These are phyloP conservation scores for Pseudogymnoascus sp. DNA, from an alignment of 2,329 filamentous ascomycete species.

Conservation along the genomic window DNA sequence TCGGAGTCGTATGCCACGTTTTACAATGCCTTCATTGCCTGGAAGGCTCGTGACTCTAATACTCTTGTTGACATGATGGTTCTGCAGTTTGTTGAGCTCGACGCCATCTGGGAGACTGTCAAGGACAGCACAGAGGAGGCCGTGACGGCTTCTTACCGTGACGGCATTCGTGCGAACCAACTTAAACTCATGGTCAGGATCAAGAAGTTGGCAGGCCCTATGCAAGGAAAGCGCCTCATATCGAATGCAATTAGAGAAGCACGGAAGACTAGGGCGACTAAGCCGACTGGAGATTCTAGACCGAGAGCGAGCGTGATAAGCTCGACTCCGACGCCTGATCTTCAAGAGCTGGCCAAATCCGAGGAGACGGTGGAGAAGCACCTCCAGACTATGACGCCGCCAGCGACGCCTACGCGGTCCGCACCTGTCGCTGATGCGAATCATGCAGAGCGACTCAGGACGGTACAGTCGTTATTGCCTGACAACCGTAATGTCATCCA, in stretches of 20 bases:
- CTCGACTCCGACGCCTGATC: conserved; percentile 30
- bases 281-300: conserved; percentile 59
- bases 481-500: conserved; percentile 69
- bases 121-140: conserved; percentile 67
- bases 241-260: conserved; percentile 67
- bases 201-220: conserved; percentile 65
- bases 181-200: conserved; percentile 71
- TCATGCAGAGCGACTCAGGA: conserved; percentile 23
- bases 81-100: conserved; percentile 76
- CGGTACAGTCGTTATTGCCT: conserved; percentile 46
- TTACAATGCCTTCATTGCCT: conserved; percentile 70
- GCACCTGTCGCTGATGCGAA: conserved; percentile 11
- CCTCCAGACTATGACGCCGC: conserved; percentile 44
- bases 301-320: conserved; percentile 53
- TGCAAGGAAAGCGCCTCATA: conserved; percentile 63
- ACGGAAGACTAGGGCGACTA: conserved; percentile 56
- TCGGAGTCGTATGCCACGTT: conserved; percentile 65
- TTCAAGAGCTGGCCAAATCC: conserved; percentile 34
- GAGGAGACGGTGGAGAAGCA: conserved; percentile 34
- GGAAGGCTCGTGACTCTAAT: conserved; percentile 73
- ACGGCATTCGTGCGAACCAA: conserved; percentile 75
- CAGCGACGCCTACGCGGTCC: conserved; percentile 37
- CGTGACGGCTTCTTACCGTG: conserved; percentile 66
- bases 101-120: conserved; percentile 75
- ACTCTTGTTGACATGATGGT: conserved; percentile 76